Percentiles rank a stretch among this genome's conserved stretches.
Conservation (phyloP, 1,284 basidiomycete genomes). For the Ustilago loliicola region DNA sequence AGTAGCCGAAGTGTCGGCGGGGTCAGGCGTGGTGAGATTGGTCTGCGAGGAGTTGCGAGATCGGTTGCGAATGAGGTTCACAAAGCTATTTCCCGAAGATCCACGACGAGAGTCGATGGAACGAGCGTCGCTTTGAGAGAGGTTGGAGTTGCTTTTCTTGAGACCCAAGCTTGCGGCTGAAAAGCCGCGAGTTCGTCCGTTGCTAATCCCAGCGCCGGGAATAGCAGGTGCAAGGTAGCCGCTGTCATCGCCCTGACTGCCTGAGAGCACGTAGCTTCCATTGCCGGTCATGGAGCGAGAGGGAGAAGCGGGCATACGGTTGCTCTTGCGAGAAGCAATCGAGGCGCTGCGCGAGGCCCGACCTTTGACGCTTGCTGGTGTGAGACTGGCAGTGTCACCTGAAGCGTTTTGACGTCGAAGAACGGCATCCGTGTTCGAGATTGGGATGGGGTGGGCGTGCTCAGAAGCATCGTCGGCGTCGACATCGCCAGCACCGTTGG, state of each 20-base stretch:
- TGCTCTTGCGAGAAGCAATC: slow-evolving; percentile 21
- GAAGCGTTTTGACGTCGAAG: slow-evolving; percentile 30
- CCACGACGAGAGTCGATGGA: slow-evolving; percentile 50
- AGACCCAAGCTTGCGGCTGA: slow-evolving; percentile 35
- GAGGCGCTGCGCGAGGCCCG: slow-evolving; percentile 30
- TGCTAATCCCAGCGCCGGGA: slow-evolving; percentile 4
- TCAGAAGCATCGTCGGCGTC: slow-evolving; percentile 25
- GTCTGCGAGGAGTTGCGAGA: slow-evolving; percentile 45
- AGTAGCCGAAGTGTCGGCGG: slow-evolving; percentile 9
- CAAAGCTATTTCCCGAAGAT: slow-evolving; percentile 38
- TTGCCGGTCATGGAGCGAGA: slow-evolving; percentile 9
- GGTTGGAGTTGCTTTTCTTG: slow-evolving; percentile 52
- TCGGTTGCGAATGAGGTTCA: slow-evolving; percentile 43
- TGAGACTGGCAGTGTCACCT: slow-evolving; percentile 17
- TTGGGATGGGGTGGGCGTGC: slow-evolving; percentile 28
- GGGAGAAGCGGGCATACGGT: slow-evolving; percentile 14
- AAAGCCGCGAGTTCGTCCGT: slow-evolving; percentile 15
- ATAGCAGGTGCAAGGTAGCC: slow-evolving; percentile 28
- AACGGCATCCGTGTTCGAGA: slow-evolving; percentile 54
- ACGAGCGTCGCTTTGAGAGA: slow-evolving; percentile 47
- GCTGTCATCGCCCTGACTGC: slow-evolving; percentile 11
- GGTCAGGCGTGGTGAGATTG: slow-evolving; percentile 37
- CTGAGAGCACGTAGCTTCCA: not conserved
- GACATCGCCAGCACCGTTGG: not conserved
- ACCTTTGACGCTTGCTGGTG: slow-evolving; percentile 13